Conservation (phyloP, 805 yeast species). For the Wickerhamiella lipophila region DNA sequence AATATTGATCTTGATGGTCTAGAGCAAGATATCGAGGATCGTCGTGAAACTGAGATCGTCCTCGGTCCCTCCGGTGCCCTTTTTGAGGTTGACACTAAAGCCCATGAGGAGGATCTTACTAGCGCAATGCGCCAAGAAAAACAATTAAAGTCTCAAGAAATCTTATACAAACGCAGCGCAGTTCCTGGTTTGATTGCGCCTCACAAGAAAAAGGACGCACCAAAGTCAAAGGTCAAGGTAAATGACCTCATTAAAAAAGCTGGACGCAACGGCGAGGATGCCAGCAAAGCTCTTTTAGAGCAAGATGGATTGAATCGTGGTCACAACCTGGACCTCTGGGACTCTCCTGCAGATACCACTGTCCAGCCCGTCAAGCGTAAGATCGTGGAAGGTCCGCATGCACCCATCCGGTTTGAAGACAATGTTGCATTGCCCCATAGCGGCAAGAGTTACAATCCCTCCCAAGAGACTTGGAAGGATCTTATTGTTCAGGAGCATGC, state of each 20-base stretch:
- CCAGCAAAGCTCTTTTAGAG: constrained; percentile 34
- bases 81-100: constrained; percentile 56
- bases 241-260: constrained; percentile 59
- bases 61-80: constrained; percentile 35
- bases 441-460: constrained; percentile 89
- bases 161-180: constrained; percentile 64
- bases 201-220: constrained; percentile 26
- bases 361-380: constrained; percentile 9
- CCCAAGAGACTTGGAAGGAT: constrained; percentile 66
- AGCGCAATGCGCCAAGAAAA: constrained; percentile 31
- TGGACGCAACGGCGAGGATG: constrained; percentile 50
- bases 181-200: constrained; percentile 46
- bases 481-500: constrained; percentile 55
- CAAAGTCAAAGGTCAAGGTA: constrained; percentile 35
- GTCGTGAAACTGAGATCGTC: constrained; percentile 43
- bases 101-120: constrained; percentile 36
- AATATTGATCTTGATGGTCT: constrained; percentile 78
- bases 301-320: constrained; percentile 48
- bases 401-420: constrained; percentile 18
- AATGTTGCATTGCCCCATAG: constrained; percentile 49
- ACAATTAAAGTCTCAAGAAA: constrained; percentile 51
- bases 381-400: constrained; percentile 16
- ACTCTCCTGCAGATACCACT: constrained; percentile 17
- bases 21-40: constrained; percentile 54
- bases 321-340: constrained; percentile 61